phyloP scores from a whole-genome alignment of 768 basidiomycete genomes.

The Trametes gibbosa region DNA sequence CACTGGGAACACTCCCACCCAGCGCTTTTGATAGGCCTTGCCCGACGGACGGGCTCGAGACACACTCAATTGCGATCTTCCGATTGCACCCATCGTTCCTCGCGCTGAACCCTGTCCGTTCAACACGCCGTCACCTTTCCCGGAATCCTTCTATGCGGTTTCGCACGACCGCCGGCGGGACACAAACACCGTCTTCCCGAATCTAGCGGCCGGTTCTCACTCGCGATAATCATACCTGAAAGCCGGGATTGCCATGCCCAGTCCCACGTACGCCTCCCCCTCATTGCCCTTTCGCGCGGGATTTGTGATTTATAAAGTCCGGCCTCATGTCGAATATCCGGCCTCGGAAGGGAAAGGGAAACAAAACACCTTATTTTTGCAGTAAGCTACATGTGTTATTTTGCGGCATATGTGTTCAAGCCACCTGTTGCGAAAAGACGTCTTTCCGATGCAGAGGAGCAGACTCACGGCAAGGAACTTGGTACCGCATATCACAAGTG shows the following conservation, averaged over 20 bases:
- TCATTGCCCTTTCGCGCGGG: neutral
- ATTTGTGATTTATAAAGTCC: neutral
- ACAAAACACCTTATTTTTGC: too few relatives aligned
- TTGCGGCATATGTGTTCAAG: too few relatives aligned
- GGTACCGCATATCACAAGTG: too few relatives aligned
- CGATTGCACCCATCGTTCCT: conserved; percentile 8
- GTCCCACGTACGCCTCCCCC: neutral
- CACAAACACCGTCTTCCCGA: conserved; percentile 4
- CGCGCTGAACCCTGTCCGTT: neutral
- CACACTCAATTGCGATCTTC: conserved; percentile 14
- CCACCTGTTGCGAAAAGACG: too few relatives aligned
- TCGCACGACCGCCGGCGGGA: conserved; percentile 9
- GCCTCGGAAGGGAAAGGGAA: neutral
- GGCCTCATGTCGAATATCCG: neutral
- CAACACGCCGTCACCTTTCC: conserved; percentile 15
- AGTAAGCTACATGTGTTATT: too few relatives aligned
- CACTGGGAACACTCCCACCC: conserved; percentile 19
- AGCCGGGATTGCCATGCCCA: neutral
- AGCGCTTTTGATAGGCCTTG: conserved; percentile 15
- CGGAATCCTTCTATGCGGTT: conserved; percentile 1
- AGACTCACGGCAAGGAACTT: too few relatives aligned
- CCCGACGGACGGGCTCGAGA: conserved; percentile 3
- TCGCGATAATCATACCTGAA: conserved; percentile 10
- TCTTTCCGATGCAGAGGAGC: too few relatives aligned
- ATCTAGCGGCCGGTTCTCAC: conserved; percentile 3